Base-by-base conservation (phyloP, 2,329 filamentous ascomycete species). In the Escovopsis weberi region DNA sequence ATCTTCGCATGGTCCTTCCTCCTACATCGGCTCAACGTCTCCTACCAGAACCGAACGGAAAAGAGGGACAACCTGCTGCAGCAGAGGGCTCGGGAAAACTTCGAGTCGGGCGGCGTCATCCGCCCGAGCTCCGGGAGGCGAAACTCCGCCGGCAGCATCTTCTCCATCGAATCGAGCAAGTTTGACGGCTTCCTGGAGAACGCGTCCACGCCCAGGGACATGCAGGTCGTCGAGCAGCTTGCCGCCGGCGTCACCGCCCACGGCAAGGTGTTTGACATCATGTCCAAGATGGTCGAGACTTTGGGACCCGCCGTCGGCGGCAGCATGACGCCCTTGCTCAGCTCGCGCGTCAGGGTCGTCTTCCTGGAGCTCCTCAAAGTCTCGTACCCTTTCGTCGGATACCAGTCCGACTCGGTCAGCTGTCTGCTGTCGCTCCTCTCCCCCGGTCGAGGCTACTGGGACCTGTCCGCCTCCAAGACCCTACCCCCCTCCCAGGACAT, bases 1-100 rank as follows among this genome's bases (percentile, higher is more conserved):
- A 72, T 85, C 18, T 83, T 93, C 50, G 76, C 83, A 3, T 96
- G 88, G 88, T 78, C 80, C 4, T 67, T 89, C 39, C 74, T 94
- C 26, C 67, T 88, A 9, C 75, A 82, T 53, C 70, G 74, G 26
- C 76, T 91, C 64, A 75, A 77, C 50, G 64, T 75, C 36, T 74
- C 74, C 11, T 81, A 78, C 49, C 69, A 75, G 44, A 68, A 68
- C 40, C 68, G 80, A 38, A 75, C 74, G 34, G 78, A 82, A 55
- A 69, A 71, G 45, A 64, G 74, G 39, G 74, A 78, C 50, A 62
- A 72, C 26, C 59, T 74, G 12, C 65, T 77, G 41, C 74, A 77
- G 47, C 71, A 78, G 52, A 71, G 70, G 46, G 72, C 74, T 0
- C 67, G 73, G 37, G 73, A 75, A 46, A 70, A 68, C 4, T 77